These are phyloP conservation scores for Panicum hallii DNA, from an alignment of 202 grass and related monocot genomes.

Conservation along the genomic window DNA sequence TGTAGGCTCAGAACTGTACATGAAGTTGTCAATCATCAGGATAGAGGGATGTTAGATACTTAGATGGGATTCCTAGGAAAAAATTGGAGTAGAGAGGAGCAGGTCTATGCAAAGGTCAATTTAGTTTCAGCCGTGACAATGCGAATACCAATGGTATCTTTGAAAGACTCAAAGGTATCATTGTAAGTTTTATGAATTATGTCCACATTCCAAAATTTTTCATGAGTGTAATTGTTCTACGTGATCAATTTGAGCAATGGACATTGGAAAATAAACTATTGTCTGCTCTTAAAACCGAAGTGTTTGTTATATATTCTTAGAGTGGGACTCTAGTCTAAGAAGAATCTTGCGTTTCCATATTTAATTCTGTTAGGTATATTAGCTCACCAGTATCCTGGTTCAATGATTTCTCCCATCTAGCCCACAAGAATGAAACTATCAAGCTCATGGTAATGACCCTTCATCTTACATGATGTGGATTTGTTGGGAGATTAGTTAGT, in stretches of 20 bases:
- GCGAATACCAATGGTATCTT: not conserved
- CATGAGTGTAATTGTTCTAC: conserved; percentile 9
- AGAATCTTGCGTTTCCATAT: not conserved
- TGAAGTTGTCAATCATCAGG: not conserved
- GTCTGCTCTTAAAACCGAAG: not conserved
- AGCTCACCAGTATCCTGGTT: conserved; percentile 22
- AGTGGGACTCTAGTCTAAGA: conserved; percentile 3
- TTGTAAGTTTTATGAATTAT: not conserved
- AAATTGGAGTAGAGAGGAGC: not conserved
- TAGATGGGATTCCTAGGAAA: not conserved
- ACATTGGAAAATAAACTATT: not conserved
- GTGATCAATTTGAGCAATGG: conserved; percentile 16
- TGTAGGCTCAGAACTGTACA: not conserved
- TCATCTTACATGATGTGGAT: conserved; percentile 32
- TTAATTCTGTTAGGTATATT: conserved; percentile 29
- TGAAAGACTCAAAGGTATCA: conserved; percentile 1
- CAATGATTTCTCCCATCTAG: conserved; percentile 18
- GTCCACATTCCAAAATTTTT: not conserved
- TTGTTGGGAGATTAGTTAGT: conserved; percentile 30
- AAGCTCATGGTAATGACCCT: not conserved
- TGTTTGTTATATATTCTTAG: conserved; percentile 20
- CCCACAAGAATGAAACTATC: conserved; percentile 16
- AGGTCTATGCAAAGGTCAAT: not conserved
- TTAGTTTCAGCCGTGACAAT: conserved; percentile 6
- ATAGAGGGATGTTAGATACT: conserved; percentile 6